Base-by-base conservation (phyloP, 805 yeast species). In the Ogataea haglerorum region DNA sequence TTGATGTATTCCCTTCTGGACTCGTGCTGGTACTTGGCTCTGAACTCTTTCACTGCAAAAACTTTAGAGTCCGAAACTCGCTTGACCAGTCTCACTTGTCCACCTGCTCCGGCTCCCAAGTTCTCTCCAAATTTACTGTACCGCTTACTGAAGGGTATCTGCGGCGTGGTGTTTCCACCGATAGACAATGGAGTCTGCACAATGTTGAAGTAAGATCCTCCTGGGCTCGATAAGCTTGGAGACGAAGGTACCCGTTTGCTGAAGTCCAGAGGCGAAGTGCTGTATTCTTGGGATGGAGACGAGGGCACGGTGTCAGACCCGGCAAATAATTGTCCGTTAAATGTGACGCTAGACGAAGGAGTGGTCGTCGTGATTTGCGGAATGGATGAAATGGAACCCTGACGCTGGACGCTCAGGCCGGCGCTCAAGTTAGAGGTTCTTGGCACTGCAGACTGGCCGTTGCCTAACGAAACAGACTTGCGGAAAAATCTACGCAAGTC, bases 91-190 rank as follows among this genome's bases (percentile, higher is more conserved):
- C 80, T 79, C 24, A 90, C 97, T 12, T 83, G 75, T 4, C 97
- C 97, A 36, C 97, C 97, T 2, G 96, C 96, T 39, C 97, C 97
- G 15, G 93, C 93, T 40, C 96, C 97, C 34, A 90, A 70, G 43
- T 78, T 85, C 47, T 88, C 91, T 38, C 95, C 95, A 40, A 84
- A 80, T 58, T 82, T 85, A 37, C 83, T 77, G 61, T 88, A 89
- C 51, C 89, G 69, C 56, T 83, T 87, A 29, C 84, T 77, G 50
- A 82, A 81, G 1, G 90, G 89, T 43, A 72, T 66, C 57, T 57
- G 63, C 38, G 73, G 72, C 13, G 64, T 66, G 19, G 69, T 58
- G 46, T 64, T 64, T 39, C 68, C 68, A 23, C 68, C 68, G 36
- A 62, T 47, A 2, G 68, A 62, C 27, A 61, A 35, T 3, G 57